phyloP scores from a whole-genome alignment of 2,329 filamentous ascomycete genomes.

The Pyrenophora tritici-repentis region DNA sequence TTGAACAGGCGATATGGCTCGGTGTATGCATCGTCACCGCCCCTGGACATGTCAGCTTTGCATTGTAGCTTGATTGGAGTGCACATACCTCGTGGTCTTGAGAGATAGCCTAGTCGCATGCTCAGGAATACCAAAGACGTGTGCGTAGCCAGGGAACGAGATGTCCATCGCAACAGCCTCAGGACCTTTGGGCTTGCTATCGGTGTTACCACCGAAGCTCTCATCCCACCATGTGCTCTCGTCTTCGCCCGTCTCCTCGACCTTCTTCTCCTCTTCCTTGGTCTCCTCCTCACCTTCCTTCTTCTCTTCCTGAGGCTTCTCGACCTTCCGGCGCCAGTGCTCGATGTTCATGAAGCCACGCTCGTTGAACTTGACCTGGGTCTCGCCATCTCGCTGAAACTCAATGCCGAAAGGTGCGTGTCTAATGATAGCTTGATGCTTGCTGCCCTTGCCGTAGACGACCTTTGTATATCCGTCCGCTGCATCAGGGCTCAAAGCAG shows the following conservation, averaged over 20 bases:
- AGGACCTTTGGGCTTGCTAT: constrained; percentile 91
- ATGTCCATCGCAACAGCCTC: constrained; percentile 93
- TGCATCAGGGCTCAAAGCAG: constrained; percentile 69
- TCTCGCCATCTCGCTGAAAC: constrained; percentile 80
- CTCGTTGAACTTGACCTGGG: constrained; percentile 87
- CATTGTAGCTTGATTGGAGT: background rate
- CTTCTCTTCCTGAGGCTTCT: constrained; percentile 57
- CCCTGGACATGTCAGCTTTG: constrained; percentile 49
- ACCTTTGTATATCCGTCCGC: constrained; percentile 72
- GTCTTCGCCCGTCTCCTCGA: constrained; percentile 61
- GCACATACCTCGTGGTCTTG: constrained; percentile 74
- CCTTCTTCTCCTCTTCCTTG: constrained; percentile 51
- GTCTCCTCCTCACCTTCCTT: constrained; percentile 54
- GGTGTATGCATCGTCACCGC: constrained; percentile 79
- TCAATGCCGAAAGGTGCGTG: constrained; percentile 84
- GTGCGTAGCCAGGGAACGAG: constrained; percentile 85
- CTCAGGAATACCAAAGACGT: constrained; percentile 93
- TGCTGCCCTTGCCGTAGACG: constrained; percentile 75
- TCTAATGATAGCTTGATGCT: constrained; percentile 81
- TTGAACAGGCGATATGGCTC: constrained; percentile 97
- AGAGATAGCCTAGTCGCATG: constrained; percentile 87
- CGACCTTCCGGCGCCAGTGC: constrained; percentile 90
- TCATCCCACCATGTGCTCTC: constrained; percentile 99
- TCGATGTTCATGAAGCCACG: constrained; percentile 91
- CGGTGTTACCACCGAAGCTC: constrained; percentile 91